A percentile compares a stretch with the other conserved stretches of the same genome.
These are phyloP conservation scores for Trichoderma gracile DNA, from an alignment of 2,329 filamentous ascomycete genomes.

Conservation along the genomic window DNA sequence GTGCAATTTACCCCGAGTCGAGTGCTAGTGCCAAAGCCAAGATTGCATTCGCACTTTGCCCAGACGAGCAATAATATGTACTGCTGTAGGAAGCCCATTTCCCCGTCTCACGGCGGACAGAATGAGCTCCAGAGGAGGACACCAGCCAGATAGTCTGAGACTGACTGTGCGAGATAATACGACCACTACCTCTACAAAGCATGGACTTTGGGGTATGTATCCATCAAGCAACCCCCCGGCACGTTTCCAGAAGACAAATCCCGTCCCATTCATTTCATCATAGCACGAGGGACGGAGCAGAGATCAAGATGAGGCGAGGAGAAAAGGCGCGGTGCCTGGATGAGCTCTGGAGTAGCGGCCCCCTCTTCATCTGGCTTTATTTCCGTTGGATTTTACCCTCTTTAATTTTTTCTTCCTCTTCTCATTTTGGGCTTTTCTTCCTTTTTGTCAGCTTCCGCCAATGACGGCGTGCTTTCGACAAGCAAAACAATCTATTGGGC, in stretches of 20 bases:
- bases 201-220: background rate
- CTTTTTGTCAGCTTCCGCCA: constrained; percentile 14
- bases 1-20: constrained; percentile 13
- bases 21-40: background rate
- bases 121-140: too few species aligned
- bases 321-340: constrained; percentile 3
- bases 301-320: background rate
- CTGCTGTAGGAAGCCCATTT: too few species aligned
- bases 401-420: background rate
- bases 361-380: background rate
- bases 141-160: too few species aligned
- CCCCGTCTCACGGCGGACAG: background rate
- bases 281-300: background rate
- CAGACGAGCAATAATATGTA: background rate
- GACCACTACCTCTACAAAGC: background rate
- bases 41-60: background rate
- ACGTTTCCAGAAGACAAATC: constrained; percentile 1
- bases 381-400: background rate
- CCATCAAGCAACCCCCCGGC: background rate
- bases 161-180: too few species aligned
- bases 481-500: background rate
- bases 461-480: background rate
- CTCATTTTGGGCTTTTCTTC: background rate
- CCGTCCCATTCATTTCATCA: background rate
- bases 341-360: constrained; percentile 14